A percentile compares a stretch with the other conserved stretches of the same genome.
phyloP scores from a whole-genome alignment of 164 flowering plant genomes.

The Dillenia suffruticosa region DNA sequence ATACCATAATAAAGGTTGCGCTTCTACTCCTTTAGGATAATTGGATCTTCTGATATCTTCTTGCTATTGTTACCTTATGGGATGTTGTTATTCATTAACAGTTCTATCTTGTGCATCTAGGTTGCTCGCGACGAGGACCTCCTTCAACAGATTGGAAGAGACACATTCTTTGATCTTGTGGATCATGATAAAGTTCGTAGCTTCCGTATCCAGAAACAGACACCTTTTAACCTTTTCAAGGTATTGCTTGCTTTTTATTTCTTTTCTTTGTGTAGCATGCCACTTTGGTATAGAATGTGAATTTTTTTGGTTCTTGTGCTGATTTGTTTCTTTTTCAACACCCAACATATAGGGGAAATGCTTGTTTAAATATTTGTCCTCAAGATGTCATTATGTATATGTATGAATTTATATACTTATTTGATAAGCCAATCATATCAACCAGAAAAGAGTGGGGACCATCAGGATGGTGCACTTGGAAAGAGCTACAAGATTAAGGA shows the following conservation, averaged over 20 bases:
- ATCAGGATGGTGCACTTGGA: no score
- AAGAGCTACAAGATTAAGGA: no score
- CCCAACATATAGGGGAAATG: no score
- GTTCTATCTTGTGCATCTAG: slow-evolving; percentile 10
- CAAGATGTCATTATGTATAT: no score
- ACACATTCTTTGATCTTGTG: slow-evolving; percentile 53
- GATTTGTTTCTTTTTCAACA: no score
- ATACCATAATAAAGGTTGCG: slow-evolving; percentile 39
- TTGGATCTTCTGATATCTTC: not conserved
- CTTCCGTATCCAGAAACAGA: slow-evolving; percentile 51
- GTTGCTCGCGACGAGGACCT: slow-evolving; percentile 54
- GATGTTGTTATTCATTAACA: not conserved
- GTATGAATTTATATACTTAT: no score
- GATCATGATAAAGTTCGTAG: slow-evolving; percentile 63
- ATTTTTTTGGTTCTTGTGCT: no score
- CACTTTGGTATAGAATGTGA: no score
- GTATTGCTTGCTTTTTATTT: slow-evolving; percentile 11
- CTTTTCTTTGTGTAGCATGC: no score
- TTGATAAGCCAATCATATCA: no score
- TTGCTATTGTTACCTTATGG: not conserved
- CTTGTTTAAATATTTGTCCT: no score
- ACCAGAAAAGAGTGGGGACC: no score
- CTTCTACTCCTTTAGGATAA: not conserved
- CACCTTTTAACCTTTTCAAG: slow-evolving; percentile 45
- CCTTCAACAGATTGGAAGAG: slow-evolving; percentile 44